Conservation (phyloP, 2,329 filamentous ascomycete species). For the Diaporthe longicolla region DNA sequence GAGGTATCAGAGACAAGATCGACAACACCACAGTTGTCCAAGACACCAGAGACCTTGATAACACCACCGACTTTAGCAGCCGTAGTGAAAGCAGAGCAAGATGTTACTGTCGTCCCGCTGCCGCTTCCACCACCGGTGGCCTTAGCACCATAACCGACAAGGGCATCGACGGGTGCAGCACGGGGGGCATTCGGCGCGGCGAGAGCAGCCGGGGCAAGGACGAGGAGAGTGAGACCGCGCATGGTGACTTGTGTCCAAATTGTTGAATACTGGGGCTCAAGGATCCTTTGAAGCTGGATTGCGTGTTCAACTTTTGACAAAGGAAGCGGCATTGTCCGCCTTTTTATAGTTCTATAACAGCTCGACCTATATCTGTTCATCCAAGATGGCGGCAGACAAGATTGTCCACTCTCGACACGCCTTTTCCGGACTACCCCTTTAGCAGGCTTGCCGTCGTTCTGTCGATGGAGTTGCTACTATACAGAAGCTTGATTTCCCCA, state of each 20-base stretch:
- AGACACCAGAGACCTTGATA: slow-evolving; percentile 61
- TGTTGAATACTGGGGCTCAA: neutral
- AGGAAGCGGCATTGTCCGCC: neutral
- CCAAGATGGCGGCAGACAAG: neutral
- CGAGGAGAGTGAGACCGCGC: slow-evolving; percentile 45
- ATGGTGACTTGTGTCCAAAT: slow-evolving; percentile 31
- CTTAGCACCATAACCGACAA: slow-evolving; percentile 53
- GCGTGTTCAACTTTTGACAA: neutral
- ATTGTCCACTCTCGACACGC: neutral
- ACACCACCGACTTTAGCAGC: slow-evolving; percentile 58
- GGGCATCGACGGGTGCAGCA: slow-evolving; percentile 45
- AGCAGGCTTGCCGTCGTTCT: neutral
- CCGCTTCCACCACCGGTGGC: slow-evolving; percentile 63
- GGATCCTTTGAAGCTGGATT: neutral
- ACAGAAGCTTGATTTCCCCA: slow-evolving; percentile 12
- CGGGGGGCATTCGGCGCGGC: slow-evolving; percentile 38
- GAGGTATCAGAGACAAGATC: slow-evolving; percentile 64
- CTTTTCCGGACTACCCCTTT: neutral
- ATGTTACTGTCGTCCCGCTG: slow-evolving; percentile 60
- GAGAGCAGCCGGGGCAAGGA: slow-evolving; percentile 19
- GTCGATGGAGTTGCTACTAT: slow-evolving; percentile 1
- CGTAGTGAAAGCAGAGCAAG: slow-evolving; percentile 56
- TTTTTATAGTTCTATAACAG: slow-evolving; percentile 19
- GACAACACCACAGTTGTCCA: slow-evolving; percentile 58
- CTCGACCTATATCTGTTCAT: slow-evolving; percentile 9